Conservation (phyloP, 495 filamentous ascomycete genomes). For the Lasiosphaeria ovina region DNA sequence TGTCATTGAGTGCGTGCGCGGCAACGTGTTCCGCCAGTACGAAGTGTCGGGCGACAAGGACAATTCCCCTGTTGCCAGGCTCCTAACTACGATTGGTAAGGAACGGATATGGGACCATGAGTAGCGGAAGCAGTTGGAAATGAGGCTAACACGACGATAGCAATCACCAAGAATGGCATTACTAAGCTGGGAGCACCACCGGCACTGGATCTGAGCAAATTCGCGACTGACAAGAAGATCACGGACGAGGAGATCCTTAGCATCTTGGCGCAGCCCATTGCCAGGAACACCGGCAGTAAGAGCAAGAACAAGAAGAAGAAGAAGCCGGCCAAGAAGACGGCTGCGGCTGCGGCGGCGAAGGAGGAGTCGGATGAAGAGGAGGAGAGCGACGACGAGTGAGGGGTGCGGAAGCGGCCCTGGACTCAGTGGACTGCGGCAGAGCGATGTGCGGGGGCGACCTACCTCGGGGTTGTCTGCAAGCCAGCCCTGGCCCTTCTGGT, state of each 20-base stretch:
- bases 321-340: conserved; percentile 63
- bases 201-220: conserved; percentile 67
- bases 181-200: conserved; percentile 77
- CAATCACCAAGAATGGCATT: conserved; percentile 96
- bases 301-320: conserved; percentile 93
- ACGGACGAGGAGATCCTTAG: conserved; percentile 90
- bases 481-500: background rate
- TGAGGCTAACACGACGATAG: conserved; percentile 46
- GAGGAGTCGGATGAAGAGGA: conserved; percentile 34
- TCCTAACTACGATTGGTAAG: conserved; percentile 90
- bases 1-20: conserved; percentile 90
- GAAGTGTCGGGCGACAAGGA: conserved; percentile 95
- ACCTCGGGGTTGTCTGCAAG: background rate
- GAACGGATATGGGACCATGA: background rate
- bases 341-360: conserved; percentile 33
- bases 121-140: too few relatives aligned
- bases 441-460: background rate
- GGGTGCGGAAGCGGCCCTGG: conserved; percentile 17
- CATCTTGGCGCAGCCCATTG: conserved; percentile 83
- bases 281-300: conserved; percentile 73
- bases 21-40: conserved; percentile 87
- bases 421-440: background rate
- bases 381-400: conserved; percentile 44
- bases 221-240: conserved; percentile 96
- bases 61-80: conserved; percentile 72